Percentiles rank a stretch among this genome's conserved stretches.
phyloP scores from a whole-genome alignment of 2,329 filamentous ascomycete species.

The Rugonectria rugulosa region DNA sequence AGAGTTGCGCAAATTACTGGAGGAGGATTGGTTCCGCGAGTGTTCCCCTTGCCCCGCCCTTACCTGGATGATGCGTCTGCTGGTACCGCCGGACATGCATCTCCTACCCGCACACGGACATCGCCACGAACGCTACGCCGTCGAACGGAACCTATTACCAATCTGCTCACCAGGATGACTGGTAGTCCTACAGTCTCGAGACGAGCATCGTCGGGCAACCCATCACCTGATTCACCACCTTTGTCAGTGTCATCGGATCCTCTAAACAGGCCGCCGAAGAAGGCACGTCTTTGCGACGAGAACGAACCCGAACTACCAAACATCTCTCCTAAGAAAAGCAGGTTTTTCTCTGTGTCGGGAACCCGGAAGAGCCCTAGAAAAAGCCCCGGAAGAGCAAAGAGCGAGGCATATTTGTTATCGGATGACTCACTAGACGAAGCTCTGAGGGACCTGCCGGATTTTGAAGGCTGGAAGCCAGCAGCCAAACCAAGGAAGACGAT shows the following conservation, averaged over 20 bases:
- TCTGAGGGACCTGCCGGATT: conserved; percentile 58
- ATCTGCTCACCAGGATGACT: conserved; percentile 46
- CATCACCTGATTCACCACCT: conserved; percentile 17
- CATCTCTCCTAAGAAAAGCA: conserved; percentile 56
- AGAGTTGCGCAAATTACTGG: conserved; percentile 57
- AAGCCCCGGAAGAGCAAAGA: conserved; percentile 41
- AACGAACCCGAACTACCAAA: conserved; percentile 48
- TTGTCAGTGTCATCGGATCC: conserved; percentile 31
- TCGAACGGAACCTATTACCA: conserved; percentile 60
- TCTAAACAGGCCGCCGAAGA: conserved; percentile 59
- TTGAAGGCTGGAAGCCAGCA: conserved; percentile 55
- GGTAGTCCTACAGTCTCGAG: conserved; percentile 29
- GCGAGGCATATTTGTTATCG: conserved; percentile 57
- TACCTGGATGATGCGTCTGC: conserved; percentile 53
- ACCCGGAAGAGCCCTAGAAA: conserved; percentile 36
- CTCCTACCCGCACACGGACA: conserved; percentile 35
- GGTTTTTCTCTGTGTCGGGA: conserved; percentile 56
- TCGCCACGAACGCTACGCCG: conserved; percentile 55
- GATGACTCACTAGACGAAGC: conserved; percentile 66
- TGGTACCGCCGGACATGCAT: conserved; percentile 21
- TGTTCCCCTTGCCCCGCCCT: conserved; percentile 66
- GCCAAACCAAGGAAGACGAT: conserved; percentile 48
- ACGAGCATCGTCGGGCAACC: conserved; percentile 22
- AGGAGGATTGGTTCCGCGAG: conserved; percentile 59
- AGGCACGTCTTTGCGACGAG: conserved; percentile 62